phyloP scores from a whole-genome alignment of 2,329 filamentous ascomycete species.

The Cladophialophora bantiana region DNA sequence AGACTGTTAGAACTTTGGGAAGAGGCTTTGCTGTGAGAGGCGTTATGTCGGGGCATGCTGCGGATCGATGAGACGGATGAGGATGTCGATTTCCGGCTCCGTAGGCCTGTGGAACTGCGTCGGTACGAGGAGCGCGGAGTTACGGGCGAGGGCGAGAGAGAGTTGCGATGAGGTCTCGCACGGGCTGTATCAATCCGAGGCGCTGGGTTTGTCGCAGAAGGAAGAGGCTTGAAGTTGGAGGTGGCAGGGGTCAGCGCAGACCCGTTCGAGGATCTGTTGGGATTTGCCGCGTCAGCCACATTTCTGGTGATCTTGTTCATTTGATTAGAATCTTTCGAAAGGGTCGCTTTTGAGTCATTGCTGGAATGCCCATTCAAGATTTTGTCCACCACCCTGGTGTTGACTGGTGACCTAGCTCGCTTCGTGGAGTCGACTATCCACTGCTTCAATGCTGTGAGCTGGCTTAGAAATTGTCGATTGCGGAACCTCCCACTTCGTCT shows the following conservation, averaged over 20 bases:
- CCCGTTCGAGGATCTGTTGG: constrained; percentile 34
- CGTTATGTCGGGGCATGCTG: constrained; percentile 84
- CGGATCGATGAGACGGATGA: constrained; percentile 93
- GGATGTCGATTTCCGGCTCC: constrained; percentile 93
- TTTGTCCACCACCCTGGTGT: constrained; percentile 22
- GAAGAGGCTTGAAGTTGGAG: constrained; percentile 29
- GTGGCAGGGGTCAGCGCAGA: constrained; percentile 35
- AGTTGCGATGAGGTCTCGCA: constrained; percentile 64
- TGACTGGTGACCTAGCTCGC: constrained; percentile 64
- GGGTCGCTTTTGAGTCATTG: constrained; percentile 16
- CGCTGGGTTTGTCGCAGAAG: constrained; percentile 36
- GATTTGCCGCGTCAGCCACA: constrained; percentile 4
- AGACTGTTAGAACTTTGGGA: constrained; percentile 85
- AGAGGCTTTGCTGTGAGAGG: constrained; percentile 87
- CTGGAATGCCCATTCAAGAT: constrained; percentile 26
- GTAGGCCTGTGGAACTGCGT: constrained; percentile 79
- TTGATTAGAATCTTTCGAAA: constrained; percentile 2
- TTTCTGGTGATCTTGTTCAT: constrained; percentile 18
- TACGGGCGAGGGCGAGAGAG: constrained; percentile 82
- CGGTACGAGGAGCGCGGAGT: constrained; percentile 88
- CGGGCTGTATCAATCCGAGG: constrained; percentile 31
- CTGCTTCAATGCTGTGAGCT: constrained; percentile 72
- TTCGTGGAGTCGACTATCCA: constrained; percentile 75
- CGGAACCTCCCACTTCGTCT: constrained; percentile 32
- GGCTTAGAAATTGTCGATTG: constrained; percentile 58